A percentile compares a stretch with the other conserved stretches of the same genome.
phyloP scores from a whole-genome alignment of 2,329 filamentous ascomycete genomes.

The Diaporthe ampelina region DNA sequence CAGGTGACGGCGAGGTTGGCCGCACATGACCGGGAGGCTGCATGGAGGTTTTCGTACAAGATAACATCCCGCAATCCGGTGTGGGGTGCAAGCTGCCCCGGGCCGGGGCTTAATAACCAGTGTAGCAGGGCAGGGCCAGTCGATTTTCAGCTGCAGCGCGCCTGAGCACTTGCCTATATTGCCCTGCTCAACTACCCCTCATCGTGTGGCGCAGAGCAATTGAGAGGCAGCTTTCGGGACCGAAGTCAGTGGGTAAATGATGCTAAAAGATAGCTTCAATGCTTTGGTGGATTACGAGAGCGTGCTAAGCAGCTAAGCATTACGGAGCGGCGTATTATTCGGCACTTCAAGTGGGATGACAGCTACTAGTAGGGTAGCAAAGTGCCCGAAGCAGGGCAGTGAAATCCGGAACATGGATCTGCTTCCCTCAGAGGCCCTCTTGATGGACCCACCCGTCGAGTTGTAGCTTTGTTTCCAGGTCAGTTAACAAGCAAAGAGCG shows the following conservation, averaged over 20 bases:
- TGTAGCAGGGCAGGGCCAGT: background rate
- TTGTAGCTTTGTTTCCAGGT: background rate
- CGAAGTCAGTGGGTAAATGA: background rate
- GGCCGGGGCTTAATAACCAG: background rate
- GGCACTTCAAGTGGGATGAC: background rate
- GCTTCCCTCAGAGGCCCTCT: background rate
- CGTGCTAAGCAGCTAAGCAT: background rate
- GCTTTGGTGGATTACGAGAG: background rate
- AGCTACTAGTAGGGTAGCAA: background rate
- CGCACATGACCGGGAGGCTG: conserved; percentile 18
- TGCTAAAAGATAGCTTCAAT: background rate
- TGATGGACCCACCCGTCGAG: background rate
- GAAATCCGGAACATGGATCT: background rate
- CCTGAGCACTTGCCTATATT: background rate
- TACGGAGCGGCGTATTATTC: background rate
- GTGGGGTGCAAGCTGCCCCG: background rate
- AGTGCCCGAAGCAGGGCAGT: background rate
- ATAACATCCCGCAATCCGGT: background rate
- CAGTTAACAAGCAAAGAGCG: no score
- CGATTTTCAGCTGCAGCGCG: background rate
- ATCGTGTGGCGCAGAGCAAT: background rate
- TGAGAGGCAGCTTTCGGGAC: background rate
- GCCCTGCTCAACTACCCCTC: background rate
- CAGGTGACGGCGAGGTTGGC: background rate
- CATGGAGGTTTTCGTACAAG: background rate